phyloP scores from a whole-genome alignment of 495 filamentous ascomycete species.

The Penicillium paxilli region DNA sequence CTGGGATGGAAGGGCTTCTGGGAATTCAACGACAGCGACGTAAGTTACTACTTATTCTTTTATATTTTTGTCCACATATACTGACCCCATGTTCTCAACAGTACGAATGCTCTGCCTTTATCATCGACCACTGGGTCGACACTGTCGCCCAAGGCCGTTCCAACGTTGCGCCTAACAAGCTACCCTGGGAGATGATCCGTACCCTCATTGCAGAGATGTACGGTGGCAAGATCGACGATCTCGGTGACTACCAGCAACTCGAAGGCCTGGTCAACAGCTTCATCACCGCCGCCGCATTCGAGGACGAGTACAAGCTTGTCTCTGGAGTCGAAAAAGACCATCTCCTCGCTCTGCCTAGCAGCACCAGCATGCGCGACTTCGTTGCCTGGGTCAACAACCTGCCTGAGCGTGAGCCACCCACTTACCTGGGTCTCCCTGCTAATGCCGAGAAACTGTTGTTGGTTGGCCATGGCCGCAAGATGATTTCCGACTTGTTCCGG shows the following conservation, averaged over 20 bases:
- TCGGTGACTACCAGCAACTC: constrained; percentile 77
- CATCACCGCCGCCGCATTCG: constrained; percentile 84
- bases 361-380: constrained; percentile 83
- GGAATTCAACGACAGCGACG: constrained; percentile 99
- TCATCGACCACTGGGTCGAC: constrained; percentile 96
- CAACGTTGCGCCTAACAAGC: constrained; percentile 88
- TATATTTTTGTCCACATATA: background rate
- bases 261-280: constrained; percentile 68
- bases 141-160: constrained; percentile 75
- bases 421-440: constrained; percentile 91
- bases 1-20: constrained; percentile 99
- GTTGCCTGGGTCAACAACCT: constrained; percentile 87
- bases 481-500: constrained; percentile 81
- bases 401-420: constrained; percentile 94
- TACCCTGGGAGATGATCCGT: constrained; percentile 96
- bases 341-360: constrained; percentile 71
- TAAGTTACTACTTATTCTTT: constrained; percentile 48
- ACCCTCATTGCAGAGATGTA: constrained; percentile 92
- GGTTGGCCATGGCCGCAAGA: constrained; percentile 81
- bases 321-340: constrained; percentile 60
- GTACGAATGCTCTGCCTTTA: constrained; percentile 96
- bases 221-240: constrained; percentile 95
- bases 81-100: constrained; percentile 31
- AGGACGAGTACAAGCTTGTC: constrained; percentile 87
- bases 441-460: constrained; percentile 96